Conservation (phyloP, 1,139 yeast genomes). For the Magnusiomyces fungicola region DNA sequence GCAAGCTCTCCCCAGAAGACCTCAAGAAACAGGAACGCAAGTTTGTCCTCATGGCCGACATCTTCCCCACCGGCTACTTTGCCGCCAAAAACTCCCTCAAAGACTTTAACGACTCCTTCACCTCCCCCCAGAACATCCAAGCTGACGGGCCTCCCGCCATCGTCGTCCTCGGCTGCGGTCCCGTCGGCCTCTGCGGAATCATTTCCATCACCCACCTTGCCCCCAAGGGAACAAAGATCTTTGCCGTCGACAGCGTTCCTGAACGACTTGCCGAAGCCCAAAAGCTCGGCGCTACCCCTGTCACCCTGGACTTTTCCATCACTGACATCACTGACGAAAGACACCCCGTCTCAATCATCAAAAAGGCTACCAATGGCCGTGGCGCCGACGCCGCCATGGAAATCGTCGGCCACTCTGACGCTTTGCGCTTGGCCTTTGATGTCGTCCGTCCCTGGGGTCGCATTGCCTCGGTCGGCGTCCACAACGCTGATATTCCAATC, state of each 20-base stretch:
- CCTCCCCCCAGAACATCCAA: slow-evolving; percentile 6
- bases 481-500: slow-evolving; percentile 52
- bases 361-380: slow-evolving; percentile 34
- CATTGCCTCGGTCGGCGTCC: slow-evolving; percentile 55
- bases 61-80: slow-evolving; percentile 58
- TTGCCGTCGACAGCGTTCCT: slow-evolving; percentile 46
- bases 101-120: slow-evolving; percentile 29
- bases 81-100: slow-evolving; percentile 45
- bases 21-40: slow-evolving; percentile 20
- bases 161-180: slow-evolving; percentile 56
- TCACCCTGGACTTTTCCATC: slow-evolving; percentile 25
- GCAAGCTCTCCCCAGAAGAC: slow-evolving; percentile 33
- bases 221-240: slow-evolving; percentile 35
- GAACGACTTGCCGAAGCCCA: slow-evolving; percentile 43
- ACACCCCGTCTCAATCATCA: slow-evolving; percentile 26
- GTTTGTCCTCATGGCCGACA: slow-evolving; percentile 57
- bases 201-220: slow-evolving; percentile 38
- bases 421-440: slow-evolving; percentile 46
- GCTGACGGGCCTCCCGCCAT: slow-evolving; percentile 14
- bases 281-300: slow-evolving; percentile 43
- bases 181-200: slow-evolving; percentile 55
- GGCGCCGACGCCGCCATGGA: slow-evolving; percentile 56
- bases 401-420: slow-evolving; percentile 48
- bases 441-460: slow-evolving; percentile 53
- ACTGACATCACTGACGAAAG: slow-evolving; percentile 22